Percentiles rank a stretch among this genome's conserved stretches.
Conservation (phyloP, 768 basidiomycete species). For the Podaxis rugospora region DNA sequence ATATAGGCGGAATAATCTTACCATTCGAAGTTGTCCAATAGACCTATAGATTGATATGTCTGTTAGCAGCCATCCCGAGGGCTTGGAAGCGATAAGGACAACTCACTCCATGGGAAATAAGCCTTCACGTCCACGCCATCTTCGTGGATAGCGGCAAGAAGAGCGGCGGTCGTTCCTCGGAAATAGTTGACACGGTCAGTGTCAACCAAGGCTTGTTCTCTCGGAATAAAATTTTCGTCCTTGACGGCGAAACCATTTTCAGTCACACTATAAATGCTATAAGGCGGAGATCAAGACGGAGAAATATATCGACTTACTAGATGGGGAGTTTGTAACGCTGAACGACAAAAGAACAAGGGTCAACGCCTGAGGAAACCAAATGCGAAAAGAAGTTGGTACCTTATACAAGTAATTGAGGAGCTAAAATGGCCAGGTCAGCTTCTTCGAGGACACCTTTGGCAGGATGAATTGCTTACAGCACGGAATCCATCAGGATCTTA, state of each 20-base stretch:
- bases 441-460: background rate
- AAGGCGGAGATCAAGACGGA: constrained; percentile 3
- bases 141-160: constrained; percentile 53
- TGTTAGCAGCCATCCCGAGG: background rate
- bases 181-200: constrained; percentile 67
- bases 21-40: constrained; percentile 74
- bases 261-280: constrained; percentile 43
- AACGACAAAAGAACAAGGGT: constrained; percentile 28
- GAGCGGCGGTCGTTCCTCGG: constrained; percentile 48
- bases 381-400: constrained; percentile 26
- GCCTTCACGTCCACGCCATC: constrained; percentile 59
- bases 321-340: constrained; percentile 38
- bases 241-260: constrained; percentile 74
- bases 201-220: constrained; percentile 52
- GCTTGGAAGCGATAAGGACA: background rate
- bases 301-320: constrained; percentile 22
- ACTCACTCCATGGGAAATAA: constrained; percentile 69
- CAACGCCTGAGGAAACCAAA: constrained; percentile 20
- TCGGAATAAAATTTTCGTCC: constrained; percentile 49
- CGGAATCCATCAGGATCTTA: constrained; percentile 68
- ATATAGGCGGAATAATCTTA: constrained; percentile 13
- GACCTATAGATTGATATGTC: constrained; percentile 32
- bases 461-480: constrained; percentile 28
- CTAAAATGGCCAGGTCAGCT: constrained; percentile 19
- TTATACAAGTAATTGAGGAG: constrained; percentile 70